These are phyloP conservation scores for Butyriboletus loyo DNA, from an alignment of 768 basidiomycete genomes.

Conservation along the genomic window DNA sequence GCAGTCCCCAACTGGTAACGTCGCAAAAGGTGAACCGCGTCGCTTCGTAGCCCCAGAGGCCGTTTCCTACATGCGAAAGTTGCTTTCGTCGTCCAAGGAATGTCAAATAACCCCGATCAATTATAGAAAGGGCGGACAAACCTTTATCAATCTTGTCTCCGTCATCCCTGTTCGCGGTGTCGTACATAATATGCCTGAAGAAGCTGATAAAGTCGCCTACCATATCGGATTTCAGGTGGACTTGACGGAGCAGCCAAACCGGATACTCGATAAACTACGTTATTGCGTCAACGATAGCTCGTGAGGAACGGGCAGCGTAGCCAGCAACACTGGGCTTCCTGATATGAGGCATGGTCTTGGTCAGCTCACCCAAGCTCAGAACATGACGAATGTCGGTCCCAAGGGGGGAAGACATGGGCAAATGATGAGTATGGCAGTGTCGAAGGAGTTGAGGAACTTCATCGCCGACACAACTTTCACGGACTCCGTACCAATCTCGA, in stretches of 20 bases:
- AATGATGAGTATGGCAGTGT: conserved; percentile 38
- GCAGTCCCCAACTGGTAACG: conserved; percentile 67
- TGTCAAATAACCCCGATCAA: conserved; percentile 87
- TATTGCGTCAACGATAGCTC: conserved; percentile 64
- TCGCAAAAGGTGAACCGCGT: conserved; percentile 51
- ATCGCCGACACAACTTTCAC: conserved; percentile 48
- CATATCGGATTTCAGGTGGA: conserved; percentile 97
- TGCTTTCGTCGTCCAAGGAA: conserved; percentile 73
- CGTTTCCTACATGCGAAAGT: conserved; percentile 65
- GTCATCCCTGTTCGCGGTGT: conserved; percentile 83
- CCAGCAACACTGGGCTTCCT: not conserved
- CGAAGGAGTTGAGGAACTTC: conserved; percentile 51
- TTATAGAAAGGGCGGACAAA: conserved; percentile 76
- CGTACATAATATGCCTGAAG: conserved; percentile 41
- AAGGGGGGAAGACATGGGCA: conserved; percentile 25
- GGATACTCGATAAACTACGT: conserved; percentile 73
- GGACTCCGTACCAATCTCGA: conserved; percentile 44
- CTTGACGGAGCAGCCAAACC: conserved; percentile 80
- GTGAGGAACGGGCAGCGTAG: conserved; percentile 3
- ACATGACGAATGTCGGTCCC: conserved; percentile 17
- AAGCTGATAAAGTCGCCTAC: conserved; percentile 71
- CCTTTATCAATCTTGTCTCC: conserved; percentile 91
- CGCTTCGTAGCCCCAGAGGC: conserved; percentile 62
- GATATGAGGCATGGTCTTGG: not conserved
- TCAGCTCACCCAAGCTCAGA: conserved; percentile 16